phyloP scores from a whole-genome alignment of 306 rosid species.

The Cucumis hystrix region DNA sequence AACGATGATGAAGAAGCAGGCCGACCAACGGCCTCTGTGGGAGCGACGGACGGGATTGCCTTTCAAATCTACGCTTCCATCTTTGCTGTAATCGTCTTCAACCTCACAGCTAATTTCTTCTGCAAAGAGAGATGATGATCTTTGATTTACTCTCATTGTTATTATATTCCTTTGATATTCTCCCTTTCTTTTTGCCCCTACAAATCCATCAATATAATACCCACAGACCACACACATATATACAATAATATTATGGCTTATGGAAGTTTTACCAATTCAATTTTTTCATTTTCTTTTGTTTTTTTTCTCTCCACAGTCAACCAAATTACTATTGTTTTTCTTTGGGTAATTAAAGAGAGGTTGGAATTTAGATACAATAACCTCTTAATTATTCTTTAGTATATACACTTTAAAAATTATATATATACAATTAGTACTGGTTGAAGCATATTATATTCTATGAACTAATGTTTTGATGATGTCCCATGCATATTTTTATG shows the following conservation, averaged over 20 bases:
- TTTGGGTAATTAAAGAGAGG: no score
- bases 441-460: no score
- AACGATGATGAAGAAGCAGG: slow-evolving; percentile 74
- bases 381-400: no score
- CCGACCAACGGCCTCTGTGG: slow-evolving; percentile 75
- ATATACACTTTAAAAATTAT: no score
- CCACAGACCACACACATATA: no score
- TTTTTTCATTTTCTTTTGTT: no score
- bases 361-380: background rate
- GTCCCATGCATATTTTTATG: no score
- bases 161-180: background rate
- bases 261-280: background rate
- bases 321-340: background rate
- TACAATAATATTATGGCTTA: no score
- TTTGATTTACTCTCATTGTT: background rate
- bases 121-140: background rate
- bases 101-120: slow-evolving; percentile 12
- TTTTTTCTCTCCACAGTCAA: background rate
- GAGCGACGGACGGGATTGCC: slow-evolving; percentile 64
- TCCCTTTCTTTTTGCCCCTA: background rate
- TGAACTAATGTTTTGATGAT: no score
- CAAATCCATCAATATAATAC: no score
- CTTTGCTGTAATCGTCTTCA: slow-evolving; percentile 35
- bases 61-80: slow-evolving; percentile 64
- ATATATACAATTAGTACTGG: no score